Conservation (phyloP, 345 rosid species). For the Psidium friedrichsthalianum region DNA sequence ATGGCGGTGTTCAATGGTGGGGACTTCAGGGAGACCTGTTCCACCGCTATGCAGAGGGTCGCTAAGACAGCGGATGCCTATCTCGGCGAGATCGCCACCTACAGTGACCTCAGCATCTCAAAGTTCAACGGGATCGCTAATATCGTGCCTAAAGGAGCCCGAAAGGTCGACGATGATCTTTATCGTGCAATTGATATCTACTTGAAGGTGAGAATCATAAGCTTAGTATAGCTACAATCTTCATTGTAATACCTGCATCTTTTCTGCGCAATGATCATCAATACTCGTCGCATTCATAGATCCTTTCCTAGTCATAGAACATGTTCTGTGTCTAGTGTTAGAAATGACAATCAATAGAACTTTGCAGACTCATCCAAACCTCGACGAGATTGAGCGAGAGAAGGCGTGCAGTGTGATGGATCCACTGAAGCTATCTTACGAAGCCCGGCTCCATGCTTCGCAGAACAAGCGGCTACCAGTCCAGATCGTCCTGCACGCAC, state of each 20-base stretch:
- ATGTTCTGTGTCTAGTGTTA: background rate
- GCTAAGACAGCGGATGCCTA: slow-evolving; percentile 65
- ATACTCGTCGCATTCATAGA: background rate
- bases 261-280: background rate
- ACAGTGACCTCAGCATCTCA: slow-evolving; percentile 49
- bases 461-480: slow-evolving; percentile 91
- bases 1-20: slow-evolving; percentile 67
- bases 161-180: slow-evolving; percentile 73
- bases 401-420: slow-evolving; percentile 90
- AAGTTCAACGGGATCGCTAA: slow-evolving; percentile 81
- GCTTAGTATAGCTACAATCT: background rate
- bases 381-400: slow-evolving; percentile 88
- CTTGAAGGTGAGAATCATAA: slow-evolving; percentile 41
- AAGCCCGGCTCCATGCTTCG: slow-evolving; percentile 95
- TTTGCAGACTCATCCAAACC: slow-evolving; percentile 58
- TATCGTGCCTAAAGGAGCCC: slow-evolving; percentile 58
- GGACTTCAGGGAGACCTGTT: slow-evolving; percentile 34
- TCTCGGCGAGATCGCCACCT: slow-evolving; percentile 64
- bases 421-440: slow-evolving; percentile 68
- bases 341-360: background rate
- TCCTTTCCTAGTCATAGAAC: background rate
- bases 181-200: slow-evolving; percentile 84
- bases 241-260: background rate
- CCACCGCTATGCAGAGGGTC: slow-evolving; percentile 51
- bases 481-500: slow-evolving; percentile 72